Percentiles rank a stretch among this genome's conserved stretches.
Evolutionary conservation across 805 yeast species (phyloP).

Genomic region (Pichia kluyveri): DNA sequence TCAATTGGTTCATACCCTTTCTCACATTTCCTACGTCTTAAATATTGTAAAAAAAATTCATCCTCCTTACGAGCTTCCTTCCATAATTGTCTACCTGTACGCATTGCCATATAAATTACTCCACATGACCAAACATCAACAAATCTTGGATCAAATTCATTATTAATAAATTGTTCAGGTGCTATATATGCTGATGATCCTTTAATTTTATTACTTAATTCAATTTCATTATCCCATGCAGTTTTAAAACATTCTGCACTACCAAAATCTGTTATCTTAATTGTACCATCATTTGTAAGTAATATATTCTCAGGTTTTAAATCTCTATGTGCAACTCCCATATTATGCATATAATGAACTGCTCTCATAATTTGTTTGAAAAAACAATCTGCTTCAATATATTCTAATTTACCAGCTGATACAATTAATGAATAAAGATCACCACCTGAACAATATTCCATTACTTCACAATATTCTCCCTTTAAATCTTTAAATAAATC

Average conservation of each 20-base stretch:
- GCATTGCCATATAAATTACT: conserved; percentile 85
- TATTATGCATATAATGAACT: conserved; percentile 78
- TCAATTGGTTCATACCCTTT: conserved; percentile 92
- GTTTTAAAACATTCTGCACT: conserved; percentile 73
- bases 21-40: conserved; percentile 69
- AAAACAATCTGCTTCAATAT: conserved; percentile 82
- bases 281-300: conserved; percentile 58
- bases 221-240: conserved; percentile 76
- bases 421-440: conserved; percentile 67
- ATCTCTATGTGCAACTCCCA: conserved; percentile 88
- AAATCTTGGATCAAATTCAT: conserved; percentile 70
- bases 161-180: conserved; percentile 66
- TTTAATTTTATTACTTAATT: conserved; percentile 64
- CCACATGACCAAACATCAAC: conserved; percentile 93
- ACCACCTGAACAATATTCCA: conserved; percentile 81
- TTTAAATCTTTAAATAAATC: conserved; percentile 76
- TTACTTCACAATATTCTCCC: conserved; percentile 75
- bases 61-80: conserved; percentile 63
- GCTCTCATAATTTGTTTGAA: conserved; percentile 77
- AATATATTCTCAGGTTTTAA: conserved; percentile 81
- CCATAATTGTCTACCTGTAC: conserved; percentile 94
- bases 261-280: conserved; percentile 87
- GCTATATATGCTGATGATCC: conserved; percentile 89
- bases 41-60: conserved; percentile 67
- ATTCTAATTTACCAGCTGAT: conserved; percentile 70